Base-by-base conservation (phyloP, 352 stramenopile species). In the Pythium aquatile region DNA sequence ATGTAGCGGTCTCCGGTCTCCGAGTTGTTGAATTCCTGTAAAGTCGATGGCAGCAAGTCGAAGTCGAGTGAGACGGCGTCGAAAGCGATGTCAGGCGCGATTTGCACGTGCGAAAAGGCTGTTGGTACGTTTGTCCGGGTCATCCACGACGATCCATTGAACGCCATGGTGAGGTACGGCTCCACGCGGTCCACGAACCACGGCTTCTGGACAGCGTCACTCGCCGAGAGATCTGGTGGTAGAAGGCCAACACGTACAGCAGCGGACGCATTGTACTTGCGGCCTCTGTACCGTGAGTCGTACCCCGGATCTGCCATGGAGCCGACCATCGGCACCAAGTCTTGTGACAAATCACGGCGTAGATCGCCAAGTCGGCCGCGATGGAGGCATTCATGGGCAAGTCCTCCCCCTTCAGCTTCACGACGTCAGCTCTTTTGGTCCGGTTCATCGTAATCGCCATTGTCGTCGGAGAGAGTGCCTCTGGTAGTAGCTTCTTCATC, bases 351-450 rank as follows among this genome's bases (percentile, higher is more conserved):
- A 8, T 32, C 47, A 54, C 14, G 2, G 17, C 14, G 47, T 35
- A 37, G 24, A 35, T 9, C 24, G 29, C 9, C 47, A 54, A 20
- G 14, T 54, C 16, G 24, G 47, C 17, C 47, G 47, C 47, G 28
- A 54, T 32, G 1, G 47, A 54, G 2, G 47, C 47, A 20, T 54
- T 54, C 47, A 54, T 54, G 24, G 47, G 47, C 26, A 54, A 20
- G 20, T 54, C 47, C 5, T 32, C 47, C n/a, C 47, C 35, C 7
- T 14, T 17, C 9, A 35, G 5, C 2, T n/a, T 6, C 26, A 6
- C 7, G 28, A 37, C 35, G 47, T 24, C 47, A 6, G 24, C 20
- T 11, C n/a, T 35, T 24, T 54, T 54, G 24, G 47, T 37, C 6
- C 26, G 47, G 11, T 54, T 54, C n/a, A 54, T 3, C 9, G 35